Base-by-base conservation (phyloP, 495 filamentous ascomycete species). In the Xeromyces bisporus region DNA sequence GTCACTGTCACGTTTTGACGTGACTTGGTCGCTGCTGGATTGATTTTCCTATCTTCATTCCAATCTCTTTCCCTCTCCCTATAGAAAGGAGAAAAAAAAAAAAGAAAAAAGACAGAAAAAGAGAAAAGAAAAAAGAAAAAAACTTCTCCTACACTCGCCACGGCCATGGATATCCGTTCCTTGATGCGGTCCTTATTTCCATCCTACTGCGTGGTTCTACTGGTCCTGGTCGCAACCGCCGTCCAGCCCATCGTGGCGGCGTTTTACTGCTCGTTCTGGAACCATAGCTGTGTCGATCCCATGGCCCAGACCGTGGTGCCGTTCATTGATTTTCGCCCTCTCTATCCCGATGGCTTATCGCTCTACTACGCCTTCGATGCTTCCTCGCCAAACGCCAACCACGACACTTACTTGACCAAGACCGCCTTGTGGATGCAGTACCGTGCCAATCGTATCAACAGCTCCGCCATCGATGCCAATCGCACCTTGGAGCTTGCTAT, bases 331-430 rank as follows among this genome's bases (percentile, higher is more conserved):
- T 55, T 61, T 34, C 35, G 48, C n/a, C 53, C 55, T 21, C 50
- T 63, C 12, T 59, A 59, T 31, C 30, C 48, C 24, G 48, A 52
- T 16, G 41, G 51, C 1, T 37, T 63, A 31, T 51, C 42, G 29
- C 43, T 63, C 28, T 59, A 47, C 18, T 63, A 60, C 32, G 48
- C 40, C 2, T 63, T 54, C 41, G 59, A 63, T 32, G 50, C 50
- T 18, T 50, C 45, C 17, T 25, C 37, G 2, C n/a, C n/a, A n/a
- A 46, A 43, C 2, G 50, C 50, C 1, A 56, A 53, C 33, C 52
- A 50, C 21, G 41, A 51, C 17, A 46, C 46, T 11, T 50, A 51
- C 2, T 53, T 58, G 51, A 56, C 52, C 28, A 63, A 63, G 36
- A 46, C 48, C 6, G 43, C 45, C 9, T 63, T 47, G 14, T 63